Percentiles rank a stretch among this genome's conserved stretches.
phyloP scores from a whole-genome alignment of 345 rosid genomes.

The Reutealis trisperma region DNA sequence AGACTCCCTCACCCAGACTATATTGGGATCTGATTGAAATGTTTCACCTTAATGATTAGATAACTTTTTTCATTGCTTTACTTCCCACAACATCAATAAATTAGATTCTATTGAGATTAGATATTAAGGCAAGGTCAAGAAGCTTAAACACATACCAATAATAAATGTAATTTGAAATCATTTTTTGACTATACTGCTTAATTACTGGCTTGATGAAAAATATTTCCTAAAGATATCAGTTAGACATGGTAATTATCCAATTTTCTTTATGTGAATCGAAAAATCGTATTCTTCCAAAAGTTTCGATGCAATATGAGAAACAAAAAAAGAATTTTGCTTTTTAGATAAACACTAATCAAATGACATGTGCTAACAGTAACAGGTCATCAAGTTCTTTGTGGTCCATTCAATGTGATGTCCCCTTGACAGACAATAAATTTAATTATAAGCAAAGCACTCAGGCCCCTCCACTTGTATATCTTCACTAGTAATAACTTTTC shows the following conservation, averaged over 20 bases:
- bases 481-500: neutral
- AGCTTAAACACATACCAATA: neutral
- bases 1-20: neutral
- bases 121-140: neutral
- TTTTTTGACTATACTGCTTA: neutral
- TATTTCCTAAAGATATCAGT: neutral
- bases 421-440: neutral
- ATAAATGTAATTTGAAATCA: neutral
- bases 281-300: neutral
- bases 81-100: neutral
- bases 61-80: neutral
- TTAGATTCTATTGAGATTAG: neutral
- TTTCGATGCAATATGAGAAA: neutral
- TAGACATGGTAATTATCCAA: neutral
- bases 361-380: neutral
- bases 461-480: conserved; percentile 10
- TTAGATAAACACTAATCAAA: neutral
- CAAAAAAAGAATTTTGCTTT: neutral
- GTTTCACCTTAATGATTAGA: neutral
- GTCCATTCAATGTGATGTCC: conserved; percentile 1
- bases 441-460: neutral
- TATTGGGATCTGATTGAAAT: neutral
- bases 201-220: neutral
- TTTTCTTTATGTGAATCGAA: neutral
- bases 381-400: conserved; percentile 5